Evolutionary conservation across 2,329 filamentous ascomycete genomes (phyloP), one percentile per base, ranked within the genome.

Genomic region (Scedosporium boydii): DNA sequence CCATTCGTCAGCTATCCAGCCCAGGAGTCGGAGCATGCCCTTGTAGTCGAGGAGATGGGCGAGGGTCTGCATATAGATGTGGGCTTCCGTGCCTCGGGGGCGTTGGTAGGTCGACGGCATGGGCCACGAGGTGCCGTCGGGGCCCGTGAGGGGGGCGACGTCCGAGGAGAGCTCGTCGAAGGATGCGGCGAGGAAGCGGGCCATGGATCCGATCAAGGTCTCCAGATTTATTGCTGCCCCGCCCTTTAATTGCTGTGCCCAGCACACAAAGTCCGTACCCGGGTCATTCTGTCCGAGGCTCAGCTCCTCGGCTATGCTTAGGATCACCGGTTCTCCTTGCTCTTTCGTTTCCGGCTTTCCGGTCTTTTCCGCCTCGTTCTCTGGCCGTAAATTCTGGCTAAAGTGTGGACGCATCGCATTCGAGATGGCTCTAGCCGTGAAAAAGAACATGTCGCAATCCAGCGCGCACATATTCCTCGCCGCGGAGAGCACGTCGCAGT

Each of bases 1-100:
- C 73, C 80, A 80, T 66, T 85, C 73, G 26, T 72, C 66, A 0
- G 82, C 72, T 66, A 88, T 81, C 86, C 87, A 92, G 34, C 74
- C 71, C 14, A 87, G 72, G 4, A 87, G 72, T 3, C 74, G 75
- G 4, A 81, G 77, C 70, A 91, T 83, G 59, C 81, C 84, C 2
- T 80, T 74, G 58, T 78, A 77, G 66, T 90, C 84, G 42, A 80
- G 81, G 48, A 62, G 60, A 14, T 62, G 27, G 16, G 29, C 60
- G 26, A 62, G 60, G n/a, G 34, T 23, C 44, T 58, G 60, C 60
- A 62, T 62, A 41, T 62, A 62, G 10, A 51, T 18, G 26, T 62
- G 60, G 1, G 42, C 59, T 23, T 61, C 59, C 27, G 12, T 61
- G n/a, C 59, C 59, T 3, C 59, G 46, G 29, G 42, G 27, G n/a